Evolutionary conservation across 2,329 filamentous ascomycete species (phyloP).

Genomic region (Pseudocercospora ulei): DNA sequence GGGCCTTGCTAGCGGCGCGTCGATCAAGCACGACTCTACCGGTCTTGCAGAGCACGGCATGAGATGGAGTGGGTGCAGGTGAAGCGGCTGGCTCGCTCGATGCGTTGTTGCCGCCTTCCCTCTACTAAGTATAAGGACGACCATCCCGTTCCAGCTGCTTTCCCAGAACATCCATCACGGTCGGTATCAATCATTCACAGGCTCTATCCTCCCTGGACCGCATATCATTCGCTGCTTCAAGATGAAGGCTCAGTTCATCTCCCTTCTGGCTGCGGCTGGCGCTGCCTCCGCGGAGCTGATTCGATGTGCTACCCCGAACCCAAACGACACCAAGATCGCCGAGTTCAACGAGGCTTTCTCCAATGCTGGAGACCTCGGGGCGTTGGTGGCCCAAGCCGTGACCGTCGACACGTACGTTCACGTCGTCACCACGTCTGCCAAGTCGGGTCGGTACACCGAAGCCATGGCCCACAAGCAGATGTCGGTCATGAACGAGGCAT

Average conservation of each 20-base stretch:
- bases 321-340: conserved; percentile 15
- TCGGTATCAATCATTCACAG: conserved; percentile 11
- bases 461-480: conserved; percentile 31
- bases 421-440: conserved; percentile 35
- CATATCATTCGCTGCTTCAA: conserved; percentile 1
- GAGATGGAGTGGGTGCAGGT: conserved; percentile 4
- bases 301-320: conserved; percentile 20
- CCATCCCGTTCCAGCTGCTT: background rate
- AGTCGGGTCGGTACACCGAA: conserved; percentile 32
- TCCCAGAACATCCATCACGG: conserved; percentile 10
- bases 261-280: conserved; percentile 13
- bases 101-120: background rate
- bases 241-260: conserved; percentile 17
- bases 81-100: background rate
- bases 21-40: conserved; percentile 12
- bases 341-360: conserved; percentile 20
- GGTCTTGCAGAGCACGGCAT: conserved; percentile 8
- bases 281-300: conserved; percentile 17
- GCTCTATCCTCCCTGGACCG: background rate
- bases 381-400: conserved; percentile 9
- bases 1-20: conserved; percentile 2
- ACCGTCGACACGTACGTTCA: conserved; percentile 34
- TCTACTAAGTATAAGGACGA: conserved; percentile 12
- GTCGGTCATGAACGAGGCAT: conserved; percentile 21
- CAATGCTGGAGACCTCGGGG: conserved; percentile 11